A percentile compares a stretch with the other conserved stretches of the same genome.
Evolutionary conservation across 1,139 yeast species (phyloP).

Genomic region (Nakaseomyces uthaithaninus): DNA sequence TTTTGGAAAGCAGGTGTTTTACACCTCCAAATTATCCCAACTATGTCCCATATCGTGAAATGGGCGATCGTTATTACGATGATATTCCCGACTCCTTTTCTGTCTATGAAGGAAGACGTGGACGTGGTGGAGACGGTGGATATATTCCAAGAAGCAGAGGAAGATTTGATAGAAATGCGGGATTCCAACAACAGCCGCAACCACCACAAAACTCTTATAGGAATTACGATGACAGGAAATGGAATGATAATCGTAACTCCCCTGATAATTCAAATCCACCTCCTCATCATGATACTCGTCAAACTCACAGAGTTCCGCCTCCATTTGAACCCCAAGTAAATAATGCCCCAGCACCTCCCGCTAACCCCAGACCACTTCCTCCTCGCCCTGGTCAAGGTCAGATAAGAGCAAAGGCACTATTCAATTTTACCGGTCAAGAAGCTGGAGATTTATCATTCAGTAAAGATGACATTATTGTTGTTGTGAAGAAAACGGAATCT

Average conservation of each 20-base stretch:
- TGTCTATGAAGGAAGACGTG: slow-evolving; percentile 8
- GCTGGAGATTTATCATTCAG: slow-evolving; percentile 82
- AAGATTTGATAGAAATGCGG: slow-evolving; percentile 10
- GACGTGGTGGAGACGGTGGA: slow-evolving; percentile 4
- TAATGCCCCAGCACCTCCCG: slow-evolving; percentile 16
- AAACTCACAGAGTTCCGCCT: neutral
- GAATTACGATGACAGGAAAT: slow-evolving; percentile 3
- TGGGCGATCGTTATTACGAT: slow-evolving; percentile 24
- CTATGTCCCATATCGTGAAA: slow-evolving; percentile 45
- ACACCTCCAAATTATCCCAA: slow-evolving; percentile 26
- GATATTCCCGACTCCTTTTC: slow-evolving; percentile 31
- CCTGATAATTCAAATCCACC: neutral
- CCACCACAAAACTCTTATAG: slow-evolving; percentile 7
- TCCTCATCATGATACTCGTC: neutral
- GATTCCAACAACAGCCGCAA: slow-evolving; percentile 8
- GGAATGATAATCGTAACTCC: slow-evolving; percentile 8
- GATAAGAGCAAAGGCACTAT: slow-evolving; percentile 81
- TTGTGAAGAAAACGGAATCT: slow-evolving; percentile 75
- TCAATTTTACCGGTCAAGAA: slow-evolving; percentile 69
- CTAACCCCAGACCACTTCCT: slow-evolving; percentile 6
- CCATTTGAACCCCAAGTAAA: slow-evolving; percentile 3
- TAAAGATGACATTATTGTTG: slow-evolving; percentile 91
- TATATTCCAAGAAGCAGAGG: slow-evolving; percentile 7
- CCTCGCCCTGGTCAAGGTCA: slow-evolving; percentile 19
- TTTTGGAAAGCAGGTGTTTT: slow-evolving; percentile 57